Percentiles rank a stretch among this genome's conserved stretches.
phyloP scores from a whole-genome alignment of 2,329 filamentous ascomycete species.

The Dothistroma pini region DNA sequence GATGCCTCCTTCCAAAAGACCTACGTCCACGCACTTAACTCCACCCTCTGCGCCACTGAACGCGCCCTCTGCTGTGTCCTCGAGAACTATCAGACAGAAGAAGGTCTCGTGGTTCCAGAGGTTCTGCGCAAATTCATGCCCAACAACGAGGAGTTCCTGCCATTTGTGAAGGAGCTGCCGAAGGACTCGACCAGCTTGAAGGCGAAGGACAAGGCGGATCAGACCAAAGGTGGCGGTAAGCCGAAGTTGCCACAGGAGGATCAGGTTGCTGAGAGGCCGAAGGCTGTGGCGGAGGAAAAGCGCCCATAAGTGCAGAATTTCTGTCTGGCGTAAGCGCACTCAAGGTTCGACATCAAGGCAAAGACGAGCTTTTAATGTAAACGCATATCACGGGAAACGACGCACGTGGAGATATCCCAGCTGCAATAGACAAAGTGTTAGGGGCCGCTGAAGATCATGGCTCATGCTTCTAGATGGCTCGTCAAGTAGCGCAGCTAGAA shows the following conservation, averaged over 20 bases:
- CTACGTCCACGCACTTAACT: slow-evolving; percentile 91
- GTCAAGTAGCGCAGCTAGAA: no score
- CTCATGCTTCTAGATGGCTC: no score
- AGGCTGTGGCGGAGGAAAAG: slow-evolving; percentile 32
- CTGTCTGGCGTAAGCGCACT: neutral
- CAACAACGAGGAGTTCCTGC: slow-evolving; percentile 82
- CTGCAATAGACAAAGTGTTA: no score
- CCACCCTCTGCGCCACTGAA: slow-evolving; percentile 85
- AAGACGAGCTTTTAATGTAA: no score
- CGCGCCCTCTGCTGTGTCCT: slow-evolving; percentile 89
- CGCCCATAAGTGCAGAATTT: slow-evolving; percentile 11
- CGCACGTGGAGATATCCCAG: no score
- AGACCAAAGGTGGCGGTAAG: slow-evolving; percentile 21
- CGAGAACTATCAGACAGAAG: slow-evolving; percentile 93
- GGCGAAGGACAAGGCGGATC: slow-evolving; percentile 36
- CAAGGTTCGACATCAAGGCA: no score
- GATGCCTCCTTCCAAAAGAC: slow-evolving; percentile 73
- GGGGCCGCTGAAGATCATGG: no score
- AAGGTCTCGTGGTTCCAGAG: slow-evolving; percentile 73
- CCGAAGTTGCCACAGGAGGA: slow-evolving; percentile 31
- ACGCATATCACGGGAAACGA: no score
- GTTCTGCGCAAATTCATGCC: slow-evolving; percentile 86
- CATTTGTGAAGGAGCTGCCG: slow-evolving; percentile 79
- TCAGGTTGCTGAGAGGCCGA: slow-evolving; percentile 34
- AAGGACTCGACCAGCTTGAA: slow-evolving; percentile 67